Base-by-base conservation (phyloP, 192 early-diverging fungal species). In the Physocladia obscura region DNA sequence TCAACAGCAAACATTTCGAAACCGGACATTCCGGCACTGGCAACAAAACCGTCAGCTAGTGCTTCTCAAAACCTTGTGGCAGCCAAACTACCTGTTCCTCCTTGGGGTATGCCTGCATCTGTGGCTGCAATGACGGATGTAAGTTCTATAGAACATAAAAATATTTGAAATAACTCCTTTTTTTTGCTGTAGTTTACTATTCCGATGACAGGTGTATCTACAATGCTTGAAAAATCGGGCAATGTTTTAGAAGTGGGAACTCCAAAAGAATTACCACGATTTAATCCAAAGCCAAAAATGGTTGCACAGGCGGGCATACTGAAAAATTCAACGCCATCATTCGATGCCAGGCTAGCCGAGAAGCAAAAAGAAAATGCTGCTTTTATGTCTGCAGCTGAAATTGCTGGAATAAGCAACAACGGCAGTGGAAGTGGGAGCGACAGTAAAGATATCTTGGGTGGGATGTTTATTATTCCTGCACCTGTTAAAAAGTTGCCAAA, bases 261-360 rank as follows among this genome's bases (percentile, higher is more conserved):
- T 22, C 65, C 65, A 13, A 54, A 68, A 56, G 50, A 47, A 32
- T 30, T 57, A 8, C 65, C 65, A 37, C 65, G 65, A 11, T 52
- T 56, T 40, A 32, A 54, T 34, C 65, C 65, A 17, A 17, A 38
- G 19, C 21, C 47, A 4, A 52, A 17, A 26, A 68, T 26, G 22
- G 8, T 34, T 22, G 22, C 34, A n/a, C 24, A 13, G 21, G 35
- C 50, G 40, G 40, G 49, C 49, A 68, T 68, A 37, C 36, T 68
- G 22, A 68, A 68, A 57, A n/a, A 49, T 3, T 49, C 65, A 19
- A 68, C 65, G 17, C 65, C 65, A 6, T 68, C 65, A 3, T 68
- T 68, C 56, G 65, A 68, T 29, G 50, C 50, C 4, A 68, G 56
- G 39, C 37, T 68, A 5, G 54, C 50, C 8, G 39, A 49, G 22